Evolutionary conservation across 371 early-diverging fungal species (phyloP), one percentile per base, ranked within the genome.

Genomic region (Mortierella sp.): DNA sequence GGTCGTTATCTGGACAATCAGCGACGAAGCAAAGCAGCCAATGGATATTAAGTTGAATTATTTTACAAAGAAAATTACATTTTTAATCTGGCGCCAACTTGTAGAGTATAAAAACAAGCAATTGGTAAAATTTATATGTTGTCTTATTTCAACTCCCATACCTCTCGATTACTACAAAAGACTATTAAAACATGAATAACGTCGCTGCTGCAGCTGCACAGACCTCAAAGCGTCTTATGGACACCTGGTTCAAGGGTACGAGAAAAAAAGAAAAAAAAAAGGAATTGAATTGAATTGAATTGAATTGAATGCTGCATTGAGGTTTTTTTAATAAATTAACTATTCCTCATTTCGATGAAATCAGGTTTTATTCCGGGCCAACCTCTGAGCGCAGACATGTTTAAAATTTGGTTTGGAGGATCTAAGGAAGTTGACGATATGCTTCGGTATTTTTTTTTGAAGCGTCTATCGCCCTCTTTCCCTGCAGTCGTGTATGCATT

Each of bases 241-340:
- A 74, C 63, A 13, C 55, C 19, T 83, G 83, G 83, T 83, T 83
- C 72, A 78, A 79, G 63, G 79, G 83, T 77, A 62, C 19, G 49
- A 22, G n/a, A n/a, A n/a, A n/a, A n/a, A n/a, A n/a, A n/a, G n/a
- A n/a, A n/a, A n/a, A n/a, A n/a, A n/a, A n/a, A n/a, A n/a, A 4
- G 19, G n/a, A 29, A 34, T 34, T 12, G 17, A 17, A 42, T 8
- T 17, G 43, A 42, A 42, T 10, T n/a, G n/a, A n/a, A n/a, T n/a
- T n/a, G n/a, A n/a, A n/a, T n/a, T n/a, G n/a, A n/a, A n/a, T n/a
- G n/a, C n/a, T n/a, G n/a, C n/a, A n/a, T n/a, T n/a, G n/a, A n/a
- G n/a, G n/a, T n/a, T n/a, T n/a, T n/a, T n/a, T n/a, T n/a, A n/a
- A n/a, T n/a, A n/a, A n/a, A n/a, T n/a, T 9, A 26, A 26, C 13